Evolutionary conservation across 2,329 filamentous ascomycete species (phyloP), one percentile per base, ranked within the genome.

Genomic region (Alternaria solani): DNA sequence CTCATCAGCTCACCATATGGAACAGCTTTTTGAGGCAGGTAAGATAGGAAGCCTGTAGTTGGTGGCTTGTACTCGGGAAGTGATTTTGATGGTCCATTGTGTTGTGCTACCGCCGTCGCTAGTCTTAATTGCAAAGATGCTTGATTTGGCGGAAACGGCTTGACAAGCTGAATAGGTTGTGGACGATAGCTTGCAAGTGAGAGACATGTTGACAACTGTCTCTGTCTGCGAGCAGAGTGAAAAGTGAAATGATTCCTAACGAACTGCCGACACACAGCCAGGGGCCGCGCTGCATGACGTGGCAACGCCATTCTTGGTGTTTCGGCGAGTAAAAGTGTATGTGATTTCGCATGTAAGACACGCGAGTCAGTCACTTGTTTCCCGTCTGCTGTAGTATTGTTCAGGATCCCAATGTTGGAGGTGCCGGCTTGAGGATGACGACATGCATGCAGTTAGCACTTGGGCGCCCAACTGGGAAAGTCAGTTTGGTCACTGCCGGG

Each of bases 1-100:
- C 93, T 90, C 71, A 91, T 86, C 14, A 96, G 86, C 75, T 96
- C 92, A 48, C 88, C 92, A 73, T 95, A 96, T 1, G 92, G 93
- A 3, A 95, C 83, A 83, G 89, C 88, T 56, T 89, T 86, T 20
- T 80, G 64, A 2, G 93, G 93, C 2, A 96, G 82, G 52, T 83
- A 78, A 3, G 92, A 90, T 30, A 96, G 80, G 5, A 95, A 72
- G 14, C 93, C 92, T 0, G 86, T 87, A 16, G 82, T 89, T 3
- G 92, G 91, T n/a, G 89, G 85, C n/a, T 79, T 76, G 75, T 94
- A 94, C 23, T 69, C 66, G 38, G 69, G 69, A 11, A 70, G 62
- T 14, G 36, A 30, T 34, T 62, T 68, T 11, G 62, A 41, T 9
- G 62, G 36, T 23, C 46, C 42, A 47, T 68, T 53, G 48, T 66